phyloP scores from a whole-genome alignment of 805 yeast species.

The Dipodascus albidus region DNA sequence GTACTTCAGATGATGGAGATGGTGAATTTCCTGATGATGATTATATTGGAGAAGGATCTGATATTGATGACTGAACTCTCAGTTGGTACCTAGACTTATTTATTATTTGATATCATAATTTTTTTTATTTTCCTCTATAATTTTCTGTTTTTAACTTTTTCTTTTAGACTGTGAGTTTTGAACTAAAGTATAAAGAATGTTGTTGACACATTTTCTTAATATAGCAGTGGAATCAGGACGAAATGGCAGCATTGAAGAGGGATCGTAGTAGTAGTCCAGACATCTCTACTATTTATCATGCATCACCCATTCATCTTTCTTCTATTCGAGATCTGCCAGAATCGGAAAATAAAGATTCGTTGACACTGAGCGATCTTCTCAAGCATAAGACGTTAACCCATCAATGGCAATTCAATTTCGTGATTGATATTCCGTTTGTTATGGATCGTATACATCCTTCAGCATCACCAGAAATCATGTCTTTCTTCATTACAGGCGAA shows the following conservation, averaged over 20 bases:
- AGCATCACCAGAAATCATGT: conserved; percentile 7
- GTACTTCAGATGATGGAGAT: conserved; percentile 11
- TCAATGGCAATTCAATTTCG: conserved; percentile 24
- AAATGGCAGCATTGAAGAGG: neutral
- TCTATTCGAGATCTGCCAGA: conserved; percentile 10
- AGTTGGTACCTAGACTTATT: too few species aligned
- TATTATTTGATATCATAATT: too few species aligned
- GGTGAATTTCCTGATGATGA: conserved; percentile 17
- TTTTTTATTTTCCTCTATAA: neutral
- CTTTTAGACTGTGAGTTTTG: too few species aligned
- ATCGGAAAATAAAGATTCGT: conserved; percentile 12
- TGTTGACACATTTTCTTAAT: too few species aligned
- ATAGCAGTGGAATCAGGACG: too few species aligned
- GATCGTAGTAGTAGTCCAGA: neutral
- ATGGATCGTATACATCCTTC: conserved; percentile 13
- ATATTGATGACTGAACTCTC: neutral
- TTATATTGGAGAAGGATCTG: conserved; percentile 10
- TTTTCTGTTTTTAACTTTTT: too few species aligned
- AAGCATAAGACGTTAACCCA: conserved; percentile 9
- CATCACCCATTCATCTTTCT: conserved; percentile 12
- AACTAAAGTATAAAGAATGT: too few species aligned
- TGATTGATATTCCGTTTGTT: conserved; percentile 18
- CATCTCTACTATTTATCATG: neutral
- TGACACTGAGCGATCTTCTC: conserved; percentile 16
- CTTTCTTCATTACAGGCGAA: conserved; percentile 18